Evolutionary conservation across 2,329 filamentous ascomycete species (phyloP).

Genomic region (Diaporthe sp.): DNA sequence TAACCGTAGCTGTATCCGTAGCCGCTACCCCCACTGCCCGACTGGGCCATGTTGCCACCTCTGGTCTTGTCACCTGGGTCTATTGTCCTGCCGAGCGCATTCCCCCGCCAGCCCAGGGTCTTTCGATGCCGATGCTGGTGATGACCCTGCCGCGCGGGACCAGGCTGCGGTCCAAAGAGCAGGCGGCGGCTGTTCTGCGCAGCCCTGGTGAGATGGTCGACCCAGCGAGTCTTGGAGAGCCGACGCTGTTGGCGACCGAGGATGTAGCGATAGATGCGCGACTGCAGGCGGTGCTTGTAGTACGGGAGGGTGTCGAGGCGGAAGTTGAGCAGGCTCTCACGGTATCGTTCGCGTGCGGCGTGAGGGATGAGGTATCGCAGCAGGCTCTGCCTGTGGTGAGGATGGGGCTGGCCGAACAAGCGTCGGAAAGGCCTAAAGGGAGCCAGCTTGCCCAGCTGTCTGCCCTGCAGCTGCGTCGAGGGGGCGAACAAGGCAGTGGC

Average conservation of each 20-base stretch:
- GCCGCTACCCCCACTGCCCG: slow-evolving; percentile 46
- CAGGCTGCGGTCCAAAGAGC: slow-evolving; percentile 58
- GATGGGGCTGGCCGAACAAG: slow-evolving; percentile 48
- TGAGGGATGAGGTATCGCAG: slow-evolving; percentile 78
- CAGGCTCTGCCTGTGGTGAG: slow-evolving; percentile 62
- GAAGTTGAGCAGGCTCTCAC: slow-evolving; percentile 76
- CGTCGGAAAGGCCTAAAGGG: slow-evolving; percentile 56
- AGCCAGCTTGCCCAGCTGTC: slow-evolving; percentile 54
- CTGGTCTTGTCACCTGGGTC: slow-evolving; percentile 40
- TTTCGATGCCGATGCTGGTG: slow-evolving; percentile 39
- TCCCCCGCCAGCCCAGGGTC: slow-evolving; percentile 5
- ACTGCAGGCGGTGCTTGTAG: slow-evolving; percentile 79
- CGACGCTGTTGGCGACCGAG: slow-evolving; percentile 72
- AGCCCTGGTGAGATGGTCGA: slow-evolving; percentile 55
- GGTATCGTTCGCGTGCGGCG: slow-evolving; percentile 70
- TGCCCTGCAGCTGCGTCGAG: background rate
- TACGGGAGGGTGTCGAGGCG: slow-evolving; percentile 80
- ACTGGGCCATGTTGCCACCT: slow-evolving; percentile 40
- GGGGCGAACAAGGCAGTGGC: background rate
- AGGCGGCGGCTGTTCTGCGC: slow-evolving; percentile 56
- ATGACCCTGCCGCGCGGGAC: slow-evolving; percentile 48
- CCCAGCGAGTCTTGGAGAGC: slow-evolving; percentile 59
- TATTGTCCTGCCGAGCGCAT: slow-evolving; percentile 32
- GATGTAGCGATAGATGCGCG: slow-evolving; percentile 81
- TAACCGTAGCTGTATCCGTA: slow-evolving; percentile 39